A percentile compares a stretch with the other conserved stretches of the same genome.
phyloP scores from a whole-genome alignment of 75 land plant species.

The Pinus albicaulis region DNA sequence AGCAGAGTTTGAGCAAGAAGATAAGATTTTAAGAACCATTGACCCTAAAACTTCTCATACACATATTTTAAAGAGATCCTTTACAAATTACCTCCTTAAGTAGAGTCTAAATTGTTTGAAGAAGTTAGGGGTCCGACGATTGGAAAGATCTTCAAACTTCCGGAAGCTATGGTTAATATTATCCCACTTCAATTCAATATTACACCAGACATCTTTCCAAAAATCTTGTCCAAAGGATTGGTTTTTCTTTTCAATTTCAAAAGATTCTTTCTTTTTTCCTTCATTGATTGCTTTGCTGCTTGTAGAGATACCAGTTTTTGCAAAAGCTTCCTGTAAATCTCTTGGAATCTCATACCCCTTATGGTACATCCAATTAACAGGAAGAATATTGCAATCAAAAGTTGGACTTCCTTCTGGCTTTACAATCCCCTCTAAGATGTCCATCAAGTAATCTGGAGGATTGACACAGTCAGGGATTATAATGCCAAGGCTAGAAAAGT shows the following conservation, averaged over 20 bases:
- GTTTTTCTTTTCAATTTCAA: constrained; percentile 6
- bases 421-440: constrained; percentile 82
- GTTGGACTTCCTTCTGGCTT: constrained; percentile 46
- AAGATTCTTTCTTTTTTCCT: background rate
- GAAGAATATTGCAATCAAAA: constrained; percentile 56
- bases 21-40: background rate
- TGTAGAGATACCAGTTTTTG: constrained; percentile 4
- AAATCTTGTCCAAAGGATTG: constrained; percentile 65
- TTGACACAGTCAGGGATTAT: constrained; percentile 90
- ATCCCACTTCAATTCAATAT: constrained; percentile 58
- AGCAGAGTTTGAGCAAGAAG: background rate
- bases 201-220: constrained; percentile 60
- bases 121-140: constrained; percentile 70
- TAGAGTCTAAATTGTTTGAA: constrained; percentile 62
- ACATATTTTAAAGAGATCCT: constrained; percentile 7
- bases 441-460: constrained; percentile 95
- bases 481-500: constrained; percentile 77
- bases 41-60: constrained; percentile 1
- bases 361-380: constrained; percentile 89
- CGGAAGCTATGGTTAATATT: constrained; percentile 37
- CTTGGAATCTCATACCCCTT: constrained; percentile 75
- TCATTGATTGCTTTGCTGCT: background rate
- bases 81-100: constrained; percentile 73
- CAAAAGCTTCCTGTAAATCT: constrained; percentile 50
- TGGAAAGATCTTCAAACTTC: constrained; percentile 58